These are phyloP conservation scores for Mrakiaceae sp. DNA, from an alignment of 1,284 basidiomycete genomes.

Conservation along the genomic window DNA sequence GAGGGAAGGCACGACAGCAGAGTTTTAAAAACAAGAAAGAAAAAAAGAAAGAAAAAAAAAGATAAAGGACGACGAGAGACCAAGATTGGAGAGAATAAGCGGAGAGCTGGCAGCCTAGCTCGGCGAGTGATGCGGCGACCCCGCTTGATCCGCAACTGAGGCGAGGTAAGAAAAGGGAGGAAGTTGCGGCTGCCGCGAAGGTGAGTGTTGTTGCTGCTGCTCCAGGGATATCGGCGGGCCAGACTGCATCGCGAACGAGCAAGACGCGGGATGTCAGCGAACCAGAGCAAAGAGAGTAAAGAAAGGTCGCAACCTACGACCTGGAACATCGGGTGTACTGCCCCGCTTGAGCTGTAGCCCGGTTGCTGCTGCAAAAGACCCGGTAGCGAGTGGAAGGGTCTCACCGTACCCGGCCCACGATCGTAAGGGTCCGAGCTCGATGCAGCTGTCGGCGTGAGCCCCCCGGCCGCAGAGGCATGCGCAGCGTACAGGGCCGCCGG, in stretches of 20 bases:
- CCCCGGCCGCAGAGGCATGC: background rate
- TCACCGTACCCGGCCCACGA: slow-evolving; percentile 28
- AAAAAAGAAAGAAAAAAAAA: background rate
- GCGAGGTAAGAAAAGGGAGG: slow-evolving; percentile 41
- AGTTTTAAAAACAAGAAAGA: background rate
- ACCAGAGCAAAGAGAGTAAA: slow-evolving; percentile 26
- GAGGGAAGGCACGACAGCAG: background rate
- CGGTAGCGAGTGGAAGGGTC: slow-evolving; percentile 40
- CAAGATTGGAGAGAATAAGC: too few relatives aligned
- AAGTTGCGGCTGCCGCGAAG: slow-evolving; percentile 27
- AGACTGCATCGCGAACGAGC: slow-evolving; percentile 33
- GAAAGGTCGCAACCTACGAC: slow-evolving; percentile 50
- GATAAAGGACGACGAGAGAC: background rate
- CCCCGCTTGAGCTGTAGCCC: slow-evolving; percentile 22
- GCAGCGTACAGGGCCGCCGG: background rate
- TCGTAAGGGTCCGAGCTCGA: slow-evolving; percentile 37
- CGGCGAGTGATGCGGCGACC: slow-evolving; percentile 21
- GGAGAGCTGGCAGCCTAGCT: background rate
- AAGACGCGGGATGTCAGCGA: slow-evolving; percentile 16
- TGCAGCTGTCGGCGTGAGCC: slow-evolving; percentile 29
- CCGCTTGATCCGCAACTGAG: slow-evolving; percentile 64
- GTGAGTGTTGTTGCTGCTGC: slow-evolving; percentile 23
- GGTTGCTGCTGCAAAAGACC: slow-evolving; percentile 23
- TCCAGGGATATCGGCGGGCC: slow-evolving; percentile 33
- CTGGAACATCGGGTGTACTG: slow-evolving; percentile 80